Evolutionary conservation across 371 early-diverging fungal genomes (phyloP), one percentile per base, ranked within the genome.

Genomic region (Mucor sp.): DNA sequence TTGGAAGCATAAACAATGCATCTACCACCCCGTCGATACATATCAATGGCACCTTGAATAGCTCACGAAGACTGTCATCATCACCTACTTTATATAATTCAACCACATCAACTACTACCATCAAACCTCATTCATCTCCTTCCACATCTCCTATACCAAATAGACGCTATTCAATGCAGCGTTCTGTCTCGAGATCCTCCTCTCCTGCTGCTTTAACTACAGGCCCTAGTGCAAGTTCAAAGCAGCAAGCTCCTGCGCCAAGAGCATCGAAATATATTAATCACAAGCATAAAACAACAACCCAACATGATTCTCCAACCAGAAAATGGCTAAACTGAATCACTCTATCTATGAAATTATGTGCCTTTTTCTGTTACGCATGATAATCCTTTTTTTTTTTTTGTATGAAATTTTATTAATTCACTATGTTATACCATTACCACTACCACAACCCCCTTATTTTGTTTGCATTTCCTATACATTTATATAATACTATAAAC

Each of bases 131-230:
- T 43, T 37, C 39, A 15, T 64, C 70, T 32, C 70, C 66, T 17
- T 25, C 63, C 0, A 59, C 70, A 12, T 66, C 70, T 25, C 70
- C 70, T 66, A 67, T 67, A 66, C 71, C 71, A 48, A 66, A 66
- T 62, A 62, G 66, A 65, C 62, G 70, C 33, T 59, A 47, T 44
- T 47, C 62, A 15, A 35, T 67, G 41, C 67, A 70, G 35, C 62
- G 63, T 15, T 56, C 65, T 25, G 58, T 57, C 19, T 66, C 68
- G 56, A 68, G 59, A 68, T 58, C 66, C 23, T 66, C 70, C 21
- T 27, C 62, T 47, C 25, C 50, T 21, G 56, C 47, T 21, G 11
- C 28, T 47, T 6, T 43, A 7, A 53, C 47, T 21, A 11, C 33
- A 25, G 39, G 28, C 15, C 6, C 35, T 1, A 47, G 35, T 50